phyloP scores from a whole-genome alignment of 495 filamentous ascomycete species.

The Astrothelium macrocarpum region DNA sequence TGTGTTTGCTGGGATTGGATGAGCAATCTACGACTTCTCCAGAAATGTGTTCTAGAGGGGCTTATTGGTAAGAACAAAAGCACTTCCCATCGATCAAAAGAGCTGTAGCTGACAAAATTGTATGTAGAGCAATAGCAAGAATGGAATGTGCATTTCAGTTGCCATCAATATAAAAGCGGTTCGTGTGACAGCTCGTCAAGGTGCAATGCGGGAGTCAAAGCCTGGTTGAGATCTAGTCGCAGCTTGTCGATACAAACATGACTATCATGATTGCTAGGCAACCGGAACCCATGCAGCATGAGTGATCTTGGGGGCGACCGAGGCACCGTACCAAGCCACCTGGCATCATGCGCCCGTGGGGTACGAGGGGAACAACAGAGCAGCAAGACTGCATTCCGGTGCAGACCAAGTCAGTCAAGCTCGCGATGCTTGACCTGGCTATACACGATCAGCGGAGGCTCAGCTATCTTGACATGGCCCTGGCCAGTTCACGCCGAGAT shows the following conservation, averaged over 20 bases:
- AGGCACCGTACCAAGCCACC: neutral
- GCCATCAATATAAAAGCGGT: neutral
- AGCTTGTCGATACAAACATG: neutral
- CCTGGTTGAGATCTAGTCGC: neutral
- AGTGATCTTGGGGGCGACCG: neutral
- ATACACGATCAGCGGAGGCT: neutral
- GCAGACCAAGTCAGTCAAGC: neutral
- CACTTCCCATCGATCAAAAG: neutral
- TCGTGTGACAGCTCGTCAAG: neutral
- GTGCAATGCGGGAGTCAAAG: neutral
- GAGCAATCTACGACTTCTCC: neutral
- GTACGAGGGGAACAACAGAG: neutral
- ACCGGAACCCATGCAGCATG: neutral
- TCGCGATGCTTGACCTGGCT: neutral
- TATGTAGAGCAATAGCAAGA: neutral
- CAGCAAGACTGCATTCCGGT: neutral
- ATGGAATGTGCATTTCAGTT: neutral
- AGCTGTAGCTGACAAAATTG: neutral
- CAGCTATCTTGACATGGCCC: neutral
- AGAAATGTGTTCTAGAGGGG: neutral
- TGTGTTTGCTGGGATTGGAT: neutral
- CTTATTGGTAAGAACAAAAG: neutral
- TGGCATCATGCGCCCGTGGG: neutral
- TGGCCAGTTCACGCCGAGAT: neutral
- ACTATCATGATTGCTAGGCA: neutral